Conservation (phyloP, 2,329 filamentous ascomycete species). For the Magnaporthiopsis rhizophila region DNA sequence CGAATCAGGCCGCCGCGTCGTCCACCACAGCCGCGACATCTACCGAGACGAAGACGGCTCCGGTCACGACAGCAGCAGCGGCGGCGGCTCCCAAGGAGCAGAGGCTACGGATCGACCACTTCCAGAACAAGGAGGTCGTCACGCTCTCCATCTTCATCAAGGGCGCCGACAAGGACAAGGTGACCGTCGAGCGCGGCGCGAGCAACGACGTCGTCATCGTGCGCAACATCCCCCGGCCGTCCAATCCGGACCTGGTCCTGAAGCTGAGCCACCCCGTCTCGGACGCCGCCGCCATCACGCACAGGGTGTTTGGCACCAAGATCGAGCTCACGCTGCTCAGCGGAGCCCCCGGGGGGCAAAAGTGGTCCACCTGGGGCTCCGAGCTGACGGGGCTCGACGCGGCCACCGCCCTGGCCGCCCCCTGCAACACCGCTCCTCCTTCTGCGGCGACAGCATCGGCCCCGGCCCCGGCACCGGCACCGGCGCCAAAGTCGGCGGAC, state of each 20-base stretch:
- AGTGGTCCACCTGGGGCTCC: constrained; percentile 24
- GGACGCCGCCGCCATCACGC: constrained; percentile 14
- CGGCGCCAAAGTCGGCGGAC: neutral
- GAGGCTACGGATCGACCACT: constrained; percentile 31
- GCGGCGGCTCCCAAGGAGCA: constrained; percentile 17
- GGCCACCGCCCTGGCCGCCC: neutral
- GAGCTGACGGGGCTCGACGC: constrained; percentile 13
- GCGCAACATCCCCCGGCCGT: constrained; percentile 13
- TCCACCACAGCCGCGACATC: neutral
- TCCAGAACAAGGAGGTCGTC: constrained; percentile 29
- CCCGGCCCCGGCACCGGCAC: neutral
- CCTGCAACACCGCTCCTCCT: neutral
- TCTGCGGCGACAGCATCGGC: neutral
- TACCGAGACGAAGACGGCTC: neutral
- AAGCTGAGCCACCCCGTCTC: constrained; percentile 18
- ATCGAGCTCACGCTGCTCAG: constrained; percentile 26
- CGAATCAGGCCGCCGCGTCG: neutral
- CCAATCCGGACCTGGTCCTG: constrained; percentile 14
- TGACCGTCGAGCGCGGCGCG: constrained; percentile 12
- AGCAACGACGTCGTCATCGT: constrained; percentile 3
- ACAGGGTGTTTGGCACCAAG: constrained; percentile 22
- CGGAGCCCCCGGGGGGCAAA: constrained; percentile 17
- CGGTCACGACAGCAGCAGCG: neutral
- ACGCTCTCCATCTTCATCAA: constrained; percentile 32
- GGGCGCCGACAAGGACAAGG: constrained; percentile 21